Conservation (phyloP, 345 rosid genomes). For the Citrus reticulata region DNA sequence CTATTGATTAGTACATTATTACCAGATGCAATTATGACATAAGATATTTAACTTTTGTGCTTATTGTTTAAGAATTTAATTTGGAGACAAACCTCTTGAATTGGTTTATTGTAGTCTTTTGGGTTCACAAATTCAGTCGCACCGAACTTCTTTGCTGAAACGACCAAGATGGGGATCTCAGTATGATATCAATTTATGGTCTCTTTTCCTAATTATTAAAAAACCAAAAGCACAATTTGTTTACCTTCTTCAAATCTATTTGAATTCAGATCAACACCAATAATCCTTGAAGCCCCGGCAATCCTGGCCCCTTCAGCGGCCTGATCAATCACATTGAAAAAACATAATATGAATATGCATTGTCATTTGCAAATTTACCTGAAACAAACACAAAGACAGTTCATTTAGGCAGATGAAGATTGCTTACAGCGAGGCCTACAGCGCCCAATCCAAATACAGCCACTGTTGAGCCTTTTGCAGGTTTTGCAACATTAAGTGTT, state of each 20-base stretch:
- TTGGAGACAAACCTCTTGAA: conserved; percentile 28
- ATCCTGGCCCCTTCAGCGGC: conserved; percentile 36
- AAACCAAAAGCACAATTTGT: not conserved
- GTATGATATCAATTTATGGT: not conserved
- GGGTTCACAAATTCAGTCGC: conserved; percentile 46
- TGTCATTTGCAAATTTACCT: not conserved
- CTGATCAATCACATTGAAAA: conserved; percentile 5
- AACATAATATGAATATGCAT: no score
- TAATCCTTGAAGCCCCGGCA: conserved; percentile 39
- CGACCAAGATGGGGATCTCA: not conserved
- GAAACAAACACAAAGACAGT: not conserved
- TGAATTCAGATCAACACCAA: conserved; percentile 39
- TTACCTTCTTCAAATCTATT: conserved; percentile 21
- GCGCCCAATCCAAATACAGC: conserved; percentile 45
- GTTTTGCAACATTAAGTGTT: conserved; percentile 40
- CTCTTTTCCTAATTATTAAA: not conserved
- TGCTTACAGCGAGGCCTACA: conserved; percentile 40
- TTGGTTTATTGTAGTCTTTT: conserved; percentile 31
- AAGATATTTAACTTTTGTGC: no score
- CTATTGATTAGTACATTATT: not conserved
- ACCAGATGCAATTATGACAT: not conserved
- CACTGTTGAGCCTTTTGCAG: conserved; percentile 28
- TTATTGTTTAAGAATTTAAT: not conserved
- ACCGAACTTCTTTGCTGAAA: conserved; percentile 44
- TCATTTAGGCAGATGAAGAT: not conserved